Conservation (phyloP, 371 early-diverging fungal species). For the Amoeboaphelidium protococcarum region DNA sequence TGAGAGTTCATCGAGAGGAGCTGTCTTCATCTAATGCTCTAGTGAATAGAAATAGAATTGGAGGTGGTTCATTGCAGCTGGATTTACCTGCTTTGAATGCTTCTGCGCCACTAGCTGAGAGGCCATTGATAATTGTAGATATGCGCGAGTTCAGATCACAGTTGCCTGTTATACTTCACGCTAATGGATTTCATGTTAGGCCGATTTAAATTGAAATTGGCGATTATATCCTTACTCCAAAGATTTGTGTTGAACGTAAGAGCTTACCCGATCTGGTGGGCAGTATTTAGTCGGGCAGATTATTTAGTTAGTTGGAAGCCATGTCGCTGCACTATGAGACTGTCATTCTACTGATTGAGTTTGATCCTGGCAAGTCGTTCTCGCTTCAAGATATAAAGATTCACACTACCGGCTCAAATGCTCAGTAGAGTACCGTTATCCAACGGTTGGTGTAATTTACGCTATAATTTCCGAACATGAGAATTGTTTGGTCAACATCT, state of each 20-base stretch:
- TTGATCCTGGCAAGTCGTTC: constrained; percentile 58
- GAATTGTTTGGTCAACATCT: constrained; percentile 68
- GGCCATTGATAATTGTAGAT: constrained; percentile 59
- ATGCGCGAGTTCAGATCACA: constrained; percentile 80
- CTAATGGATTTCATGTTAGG: constrained; percentile 36
- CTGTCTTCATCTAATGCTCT: too few species aligned
- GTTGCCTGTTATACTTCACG: constrained; percentile 64
- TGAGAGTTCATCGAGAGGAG: too few species aligned
- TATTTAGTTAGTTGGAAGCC: constrained; percentile 75
- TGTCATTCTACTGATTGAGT: constrained; percentile 77
- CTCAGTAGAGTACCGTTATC: constrained; percentile 24
- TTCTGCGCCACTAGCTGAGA: too few species aligned
- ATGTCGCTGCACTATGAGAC: constrained; percentile 54
- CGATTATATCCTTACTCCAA: constrained; percentile 73
- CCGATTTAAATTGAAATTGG: constrained; percentile 77
- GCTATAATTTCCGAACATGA: constrained; percentile 54
- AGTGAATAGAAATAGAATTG: background rate
- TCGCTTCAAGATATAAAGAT: constrained; percentile 20
- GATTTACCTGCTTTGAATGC: too few species aligned
- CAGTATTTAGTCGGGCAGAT: constrained; percentile 56
- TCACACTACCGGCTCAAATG: constrained; percentile 1
- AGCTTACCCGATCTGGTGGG: constrained; percentile 62
- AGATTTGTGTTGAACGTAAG: constrained; percentile 82
- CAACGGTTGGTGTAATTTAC: constrained; percentile 53
- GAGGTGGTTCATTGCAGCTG: too few species aligned